Evolutionary conservation across 2,329 filamentous ascomycete genomes (phyloP), one percentile per base, ranked within the genome.

Genomic region (Fusarium sacchari): DNA sequence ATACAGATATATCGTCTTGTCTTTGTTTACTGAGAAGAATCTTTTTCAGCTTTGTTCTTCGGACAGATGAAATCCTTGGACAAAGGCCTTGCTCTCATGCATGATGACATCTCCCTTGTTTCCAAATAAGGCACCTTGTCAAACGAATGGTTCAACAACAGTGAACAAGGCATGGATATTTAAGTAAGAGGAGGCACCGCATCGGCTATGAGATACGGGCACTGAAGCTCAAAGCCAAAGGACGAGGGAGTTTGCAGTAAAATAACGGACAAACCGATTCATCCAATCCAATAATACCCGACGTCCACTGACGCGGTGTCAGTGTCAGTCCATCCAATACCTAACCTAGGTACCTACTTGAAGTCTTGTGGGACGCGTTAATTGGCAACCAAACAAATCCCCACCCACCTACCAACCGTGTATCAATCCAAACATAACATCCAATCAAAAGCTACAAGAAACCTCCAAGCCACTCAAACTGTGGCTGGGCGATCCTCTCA

Each of bases 401-500:
- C 56, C 50, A 63, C 67, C 66, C 58, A 59, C 62, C 67, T 43
- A 56, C 58, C 71, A 74, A 71, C 63, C 59, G 64, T 69, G 50
- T 74, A 65, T 74, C 71, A 52, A 72, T 53, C 42, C 61, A 56
- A 43, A 24, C 46, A 61, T 28, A 7, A 40, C 34, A 37, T 52
- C 71, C 71, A 74, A 74, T 74, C 67, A 73, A 43, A 43, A 47
- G 34, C 32, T n/a, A 34, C n/a, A 53, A 40, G 18, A 60, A 36
- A 24, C 18, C 26, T 12, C 20, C 43, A 74, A 73, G 71, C 71
- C 71, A 73, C 71, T 37, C 26, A 53, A 59, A 50, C 26, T 74
- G 75, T 77, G 75, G 75, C 75, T 77, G 71, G 65, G 57, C 34
- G 24, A 17, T 62, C 42, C 61, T 49, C 49, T 72, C 49, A 73